Evolutionary conservation across 192 early-diverging fungal genomes (phyloP).

Genomic region (Allomyces javanicus): DNA sequence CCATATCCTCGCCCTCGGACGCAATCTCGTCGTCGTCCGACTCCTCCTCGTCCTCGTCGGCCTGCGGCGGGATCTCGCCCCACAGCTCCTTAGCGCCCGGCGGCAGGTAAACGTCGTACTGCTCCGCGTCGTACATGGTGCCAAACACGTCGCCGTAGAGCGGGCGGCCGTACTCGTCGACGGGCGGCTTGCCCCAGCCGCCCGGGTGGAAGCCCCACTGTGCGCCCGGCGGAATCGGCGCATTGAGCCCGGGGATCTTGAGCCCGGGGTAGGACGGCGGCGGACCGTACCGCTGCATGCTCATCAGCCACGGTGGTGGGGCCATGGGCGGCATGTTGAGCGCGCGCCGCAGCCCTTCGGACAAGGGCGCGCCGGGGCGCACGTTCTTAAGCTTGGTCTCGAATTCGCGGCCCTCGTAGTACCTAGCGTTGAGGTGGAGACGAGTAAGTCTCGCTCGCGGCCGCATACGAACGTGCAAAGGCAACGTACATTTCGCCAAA

Average conservation of each 20-base stretch:
- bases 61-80: slow-evolving; percentile 73
- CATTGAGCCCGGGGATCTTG: slow-evolving; percentile 81
- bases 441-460: slow-evolving; percentile 9
- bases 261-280: slow-evolving; percentile 85
- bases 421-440: slow-evolving; percentile 26
- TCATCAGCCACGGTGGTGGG: slow-evolving; percentile 91
- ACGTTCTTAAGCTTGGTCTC: slow-evolving; percentile 70
- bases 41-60: slow-evolving; percentile 50
- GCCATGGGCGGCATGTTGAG: slow-evolving; percentile 79
- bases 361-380: slow-evolving; percentile 61
- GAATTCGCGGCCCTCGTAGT: slow-evolving; percentile 93
- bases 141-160: slow-evolving; percentile 95
- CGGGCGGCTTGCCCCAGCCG: slow-evolving; percentile 73
- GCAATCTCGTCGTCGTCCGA: slow-evolving; percentile 40
- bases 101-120: slow-evolving; percentile 38
- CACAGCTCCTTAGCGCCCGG: slow-evolving; percentile 57
- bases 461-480: not conserved
- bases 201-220: slow-evolving; percentile 98
- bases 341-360: slow-evolving; percentile 66
- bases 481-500: slow-evolving; percentile 61
- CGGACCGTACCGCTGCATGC: slow-evolving; percentile 94
- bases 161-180: slow-evolving; percentile 70
- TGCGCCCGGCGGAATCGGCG: slow-evolving; percentile 90
- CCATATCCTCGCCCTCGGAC: slow-evolving; percentile 14
- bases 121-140: slow-evolving; percentile 25